These are phyloP conservation scores for Talaromyces wortmannii DNA, from an alignment of 495 filamentous ascomycete genomes.

Conservation along the genomic window DNA sequence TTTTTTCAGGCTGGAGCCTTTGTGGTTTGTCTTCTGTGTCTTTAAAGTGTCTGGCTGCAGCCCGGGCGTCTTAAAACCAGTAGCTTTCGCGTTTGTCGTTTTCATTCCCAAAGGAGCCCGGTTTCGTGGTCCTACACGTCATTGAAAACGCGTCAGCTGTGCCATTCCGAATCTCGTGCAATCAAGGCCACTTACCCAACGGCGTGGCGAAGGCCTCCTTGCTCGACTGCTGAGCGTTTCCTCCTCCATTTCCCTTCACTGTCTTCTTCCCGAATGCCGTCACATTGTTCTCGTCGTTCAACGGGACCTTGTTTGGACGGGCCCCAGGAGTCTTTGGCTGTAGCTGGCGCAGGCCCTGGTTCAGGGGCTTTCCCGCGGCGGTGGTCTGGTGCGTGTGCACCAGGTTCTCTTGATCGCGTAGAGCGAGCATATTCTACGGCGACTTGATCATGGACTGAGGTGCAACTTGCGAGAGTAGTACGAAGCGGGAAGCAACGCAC, in stretches of 20 bases:
- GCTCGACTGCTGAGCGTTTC: constrained; percentile 51
- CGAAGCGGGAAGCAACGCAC: constrained; percentile 12
- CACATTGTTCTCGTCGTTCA: constrained; percentile 83
- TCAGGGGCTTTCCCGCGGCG: constrained; percentile 72
- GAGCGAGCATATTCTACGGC: constrained; percentile 54
- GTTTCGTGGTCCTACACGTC: constrained; percentile 38
- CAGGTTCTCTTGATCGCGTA: constrained; percentile 87
- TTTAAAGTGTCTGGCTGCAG: constrained; percentile 37
- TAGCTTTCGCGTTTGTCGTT: constrained; percentile 90
- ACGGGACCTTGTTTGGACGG: constrained; percentile 67
- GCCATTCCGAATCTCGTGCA: not conserved
- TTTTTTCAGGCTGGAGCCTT: constrained; percentile 44
- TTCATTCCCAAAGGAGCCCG: constrained; percentile 86
- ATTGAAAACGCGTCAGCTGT: too few species aligned
- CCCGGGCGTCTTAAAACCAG: constrained; percentile 56
- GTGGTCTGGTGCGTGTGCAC: constrained; percentile 67
- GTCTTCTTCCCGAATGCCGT: constrained; percentile 58
- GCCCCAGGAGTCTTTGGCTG: constrained; percentile 74
- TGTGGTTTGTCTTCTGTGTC: constrained; percentile 38
- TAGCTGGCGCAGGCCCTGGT: constrained; percentile 54
- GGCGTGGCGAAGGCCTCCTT: constrained; percentile 77
- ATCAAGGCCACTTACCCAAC: constrained; percentile 49
- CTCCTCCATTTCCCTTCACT: constrained; percentile 55
- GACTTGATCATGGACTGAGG: not conserved
- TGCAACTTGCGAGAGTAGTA: not conserved